Conservation (phyloP, 1,284 basidiomycete genomes). For the Irpex lacteus region DNA sequence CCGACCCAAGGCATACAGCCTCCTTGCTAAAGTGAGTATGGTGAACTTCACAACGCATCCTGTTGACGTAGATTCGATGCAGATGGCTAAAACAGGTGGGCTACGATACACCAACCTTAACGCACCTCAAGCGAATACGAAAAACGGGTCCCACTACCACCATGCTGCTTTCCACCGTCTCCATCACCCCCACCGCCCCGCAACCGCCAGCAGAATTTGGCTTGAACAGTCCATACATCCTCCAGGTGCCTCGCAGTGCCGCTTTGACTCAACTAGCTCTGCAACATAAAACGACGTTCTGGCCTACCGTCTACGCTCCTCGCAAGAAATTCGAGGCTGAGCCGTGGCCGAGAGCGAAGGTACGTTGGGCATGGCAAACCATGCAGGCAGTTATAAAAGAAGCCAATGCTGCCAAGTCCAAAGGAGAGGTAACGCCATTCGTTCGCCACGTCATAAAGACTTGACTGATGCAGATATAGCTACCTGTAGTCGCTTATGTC, state of each 20-base stretch:
- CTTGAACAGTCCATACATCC: conserved; percentile 47
- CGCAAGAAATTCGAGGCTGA: conserved; percentile 67
- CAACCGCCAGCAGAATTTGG: conserved; percentile 29
- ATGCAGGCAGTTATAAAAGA: conserved; percentile 50
- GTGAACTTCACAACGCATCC: neutral
- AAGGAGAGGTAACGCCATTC: conserved; percentile 53
- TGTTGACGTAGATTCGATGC: conserved; percentile 5
- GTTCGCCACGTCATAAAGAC: neutral
- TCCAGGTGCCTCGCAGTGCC: conserved; percentile 65
- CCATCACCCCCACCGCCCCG: conserved; percentile 21
- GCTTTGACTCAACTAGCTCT: conserved; percentile 74
- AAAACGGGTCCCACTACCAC: conserved; percentile 46
- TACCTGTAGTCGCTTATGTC: conserved; percentile 78
- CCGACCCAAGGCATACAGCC: conserved; percentile 59
- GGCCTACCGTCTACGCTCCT: conserved; percentile 83
- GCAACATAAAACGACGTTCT: conserved; percentile 62
- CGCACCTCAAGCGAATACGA: conserved; percentile 81
- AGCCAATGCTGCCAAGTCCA: conserved; percentile 43
- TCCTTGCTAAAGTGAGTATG: conserved; percentile 60
- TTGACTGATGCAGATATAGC: conserved; percentile 33
- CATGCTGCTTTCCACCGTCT: conserved; percentile 48
- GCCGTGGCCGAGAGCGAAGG: conserved; percentile 63
- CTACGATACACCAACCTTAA: conserved; percentile 58
- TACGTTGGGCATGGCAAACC: conserved; percentile 74
- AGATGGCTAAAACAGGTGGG: conserved; percentile 66